A percentile compares a stretch with the other conserved stretches of the same genome.
Conservation (phyloP, 2,329 filamentous ascomycete genomes). For the Beauveria sp. region DNA sequence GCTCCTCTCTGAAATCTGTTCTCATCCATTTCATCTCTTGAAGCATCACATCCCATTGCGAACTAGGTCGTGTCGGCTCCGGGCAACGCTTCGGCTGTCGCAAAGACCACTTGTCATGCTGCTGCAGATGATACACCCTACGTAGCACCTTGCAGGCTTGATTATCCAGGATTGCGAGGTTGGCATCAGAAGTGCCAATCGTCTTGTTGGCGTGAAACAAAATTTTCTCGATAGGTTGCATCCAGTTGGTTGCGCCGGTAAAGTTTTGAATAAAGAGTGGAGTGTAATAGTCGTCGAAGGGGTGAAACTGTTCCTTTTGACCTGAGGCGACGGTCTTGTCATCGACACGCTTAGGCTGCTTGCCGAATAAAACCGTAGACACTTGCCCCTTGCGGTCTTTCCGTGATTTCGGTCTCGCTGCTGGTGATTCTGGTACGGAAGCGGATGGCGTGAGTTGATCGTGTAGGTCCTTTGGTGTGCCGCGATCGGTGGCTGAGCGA, state of each 20-base stretch:
- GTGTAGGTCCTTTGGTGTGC: constrained; percentile 21
- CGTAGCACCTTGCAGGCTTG: constrained; percentile 82
- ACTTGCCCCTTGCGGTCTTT: constrained; percentile 57
- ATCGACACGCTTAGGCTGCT: constrained; percentile 44
- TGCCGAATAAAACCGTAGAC: constrained; percentile 73
- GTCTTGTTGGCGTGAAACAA: constrained; percentile 83
- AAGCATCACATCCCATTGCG: constrained; percentile 80
- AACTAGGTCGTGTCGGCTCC: constrained; percentile 68
- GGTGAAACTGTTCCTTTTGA: constrained; percentile 34
- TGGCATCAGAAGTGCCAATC: constrained; percentile 75
- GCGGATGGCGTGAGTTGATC: constrained; percentile 34
- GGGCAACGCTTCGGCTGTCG: constrained; percentile 78
- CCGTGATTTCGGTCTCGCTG: constrained; percentile 30
- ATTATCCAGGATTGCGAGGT: constrained; percentile 74
- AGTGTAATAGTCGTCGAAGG: constrained; percentile 56
- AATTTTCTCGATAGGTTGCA: constrained; percentile 61
- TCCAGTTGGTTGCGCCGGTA: constrained; percentile 47
- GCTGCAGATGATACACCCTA: constrained; percentile 83
- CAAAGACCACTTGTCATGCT: constrained; percentile 85
- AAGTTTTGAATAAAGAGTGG: constrained; percentile 54
- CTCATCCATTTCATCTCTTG: constrained; percentile 98
- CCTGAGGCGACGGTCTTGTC: constrained; percentile 38
- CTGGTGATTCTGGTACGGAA: constrained; percentile 36
- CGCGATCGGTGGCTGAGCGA: constrained; percentile 21
- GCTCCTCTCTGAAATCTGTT: constrained; percentile 88